Conservation (phyloP, 805 yeast species). For the Lachancea sp. region DNA sequence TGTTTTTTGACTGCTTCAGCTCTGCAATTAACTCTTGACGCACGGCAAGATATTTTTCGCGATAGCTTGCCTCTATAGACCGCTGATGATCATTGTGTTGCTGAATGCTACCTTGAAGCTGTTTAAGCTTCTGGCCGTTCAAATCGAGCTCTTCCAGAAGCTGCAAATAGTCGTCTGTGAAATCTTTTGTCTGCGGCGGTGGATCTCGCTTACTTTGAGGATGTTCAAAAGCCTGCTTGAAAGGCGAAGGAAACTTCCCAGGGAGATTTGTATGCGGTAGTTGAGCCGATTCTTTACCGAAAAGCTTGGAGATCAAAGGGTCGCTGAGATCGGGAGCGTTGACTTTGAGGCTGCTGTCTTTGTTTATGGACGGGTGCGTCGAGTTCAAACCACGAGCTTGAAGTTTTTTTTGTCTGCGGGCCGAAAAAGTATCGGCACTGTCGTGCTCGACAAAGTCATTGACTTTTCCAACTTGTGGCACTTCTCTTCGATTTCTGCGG, state of each 20-base stretch:
- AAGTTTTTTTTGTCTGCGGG: constrained; percentile 9
- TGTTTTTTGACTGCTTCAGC: constrained; percentile 29
- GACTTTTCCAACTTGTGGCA: too few species aligned
- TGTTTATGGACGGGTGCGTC: not conserved
- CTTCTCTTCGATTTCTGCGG: not conserved
- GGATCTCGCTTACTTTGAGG: not conserved
- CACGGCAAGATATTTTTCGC: constrained; percentile 23
- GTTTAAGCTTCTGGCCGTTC: constrained; percentile 22
- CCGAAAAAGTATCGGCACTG: constrained; percentile 24
- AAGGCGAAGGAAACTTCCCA: constrained; percentile 31
- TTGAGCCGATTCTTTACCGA: constrained; percentile 9
- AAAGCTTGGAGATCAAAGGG: constrained; percentile 22
- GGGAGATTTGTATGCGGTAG: constrained; percentile 13
- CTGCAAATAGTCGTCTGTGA: constrained; percentile 18
- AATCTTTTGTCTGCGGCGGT: constrained; percentile 7
- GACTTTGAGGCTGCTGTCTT: constrained; percentile 11
- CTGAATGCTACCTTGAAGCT: constrained; percentile 13
- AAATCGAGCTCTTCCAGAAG: constrained; percentile 22
- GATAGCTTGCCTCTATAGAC: constrained; percentile 12
- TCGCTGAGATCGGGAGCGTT: constrained; percentile 19
- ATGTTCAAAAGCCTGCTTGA: constrained; percentile 2
- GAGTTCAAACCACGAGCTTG: not conserved
- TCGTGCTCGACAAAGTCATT: too few species aligned
- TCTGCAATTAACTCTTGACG: constrained; percentile 31
- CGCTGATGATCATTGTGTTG: constrained; percentile 8